Evolutionary conservation across 1,284 basidiomycete species (phyloP), one percentile per base, ranked within the genome.

Genomic region (Anthracocystis panici-leucophaei): DNA sequence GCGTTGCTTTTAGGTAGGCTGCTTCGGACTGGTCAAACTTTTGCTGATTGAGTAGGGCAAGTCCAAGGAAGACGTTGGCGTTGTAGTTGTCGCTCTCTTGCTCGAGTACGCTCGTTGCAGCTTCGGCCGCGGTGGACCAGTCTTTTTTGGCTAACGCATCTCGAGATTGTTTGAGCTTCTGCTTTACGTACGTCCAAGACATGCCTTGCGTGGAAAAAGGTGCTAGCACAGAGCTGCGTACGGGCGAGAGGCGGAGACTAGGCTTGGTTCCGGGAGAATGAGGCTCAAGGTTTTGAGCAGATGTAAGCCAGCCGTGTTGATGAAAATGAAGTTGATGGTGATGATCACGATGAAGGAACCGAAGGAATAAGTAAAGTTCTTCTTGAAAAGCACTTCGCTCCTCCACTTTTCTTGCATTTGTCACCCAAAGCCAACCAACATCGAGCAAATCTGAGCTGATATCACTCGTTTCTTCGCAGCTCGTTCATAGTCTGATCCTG

Each of bases 1-100:
- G 67, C 21, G 84, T 86, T 0, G 86, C 86, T 48, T 77, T 77
- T 57, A 68, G 67, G 65, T 87, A 87, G 0, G 82, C 68, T 1
- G 61, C 48, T 58, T 84, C 82, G 21, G 75, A 74, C 31, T 79
- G 68, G 23, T 61, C 61, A 11, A 71, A 71, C 27, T 76, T 59
- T 44, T 74, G 60, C 14, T 72, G 75, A 40, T 81, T 73, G 35
- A 84, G 58, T 11, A 79, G 65, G 3, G 83, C 77, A 2, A 84
- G 70, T 2, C 75, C 84, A 21, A 65, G 69, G 25, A 82, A 77
- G 56, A 84, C 83, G 52, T 79, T 75, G 80, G 81, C 83, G 54
- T 83, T 82, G 61, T 84, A 84, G 67, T 84, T 82, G 50, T 79
- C 58, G n/a, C 65, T 55, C 31, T 84, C 78, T 14, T 74, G 70